Conservation (phyloP, 208 protist species). For the Leishmania turanica region DNA sequence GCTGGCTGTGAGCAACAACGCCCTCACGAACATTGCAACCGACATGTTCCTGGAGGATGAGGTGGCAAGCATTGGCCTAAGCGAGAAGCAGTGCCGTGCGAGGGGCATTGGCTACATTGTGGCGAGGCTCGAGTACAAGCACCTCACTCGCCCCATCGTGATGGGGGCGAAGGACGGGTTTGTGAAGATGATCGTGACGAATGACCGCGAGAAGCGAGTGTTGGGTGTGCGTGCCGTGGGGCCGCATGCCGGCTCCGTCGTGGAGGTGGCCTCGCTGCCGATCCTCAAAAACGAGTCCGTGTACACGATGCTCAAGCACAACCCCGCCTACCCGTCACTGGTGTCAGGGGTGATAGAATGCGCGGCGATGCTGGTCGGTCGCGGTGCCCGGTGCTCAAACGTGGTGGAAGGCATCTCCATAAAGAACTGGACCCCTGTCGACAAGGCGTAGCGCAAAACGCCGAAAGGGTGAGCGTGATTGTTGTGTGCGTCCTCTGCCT, state of each 20-base stretch:
- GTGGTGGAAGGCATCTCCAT: constrained; percentile 37
- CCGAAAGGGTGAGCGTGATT: neutral
- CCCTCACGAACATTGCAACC: constrained; percentile 45
- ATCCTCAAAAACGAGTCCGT: constrained; percentile 63
- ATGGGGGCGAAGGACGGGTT: constrained; percentile 58
- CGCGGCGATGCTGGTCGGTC: constrained; percentile 61
- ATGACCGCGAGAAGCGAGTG: constrained; percentile 64
- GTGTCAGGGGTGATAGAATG: constrained; percentile 61
- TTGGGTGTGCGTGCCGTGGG: constrained; percentile 69
- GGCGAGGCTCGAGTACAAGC: constrained; percentile 39
- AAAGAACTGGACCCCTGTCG: constrained; percentile 30
- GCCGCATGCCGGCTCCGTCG: constrained; percentile 59
- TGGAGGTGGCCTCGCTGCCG: constrained; percentile 66
- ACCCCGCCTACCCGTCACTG: constrained; percentile 61
- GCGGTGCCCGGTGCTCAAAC: constrained; percentile 39
- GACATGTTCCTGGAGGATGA: constrained; percentile 68
- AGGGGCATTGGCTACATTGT: constrained; percentile 55
- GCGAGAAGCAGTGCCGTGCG: constrained; percentile 63
- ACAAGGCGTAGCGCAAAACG: neutral
- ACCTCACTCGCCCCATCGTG: constrained; percentile 53
- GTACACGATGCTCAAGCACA: constrained; percentile 59
- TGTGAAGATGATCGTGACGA: constrained; percentile 75
- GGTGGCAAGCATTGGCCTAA: constrained; percentile 65
- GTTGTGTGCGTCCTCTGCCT: neutral
- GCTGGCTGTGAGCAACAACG: constrained; percentile 21